These are phyloP conservation scores for Trametes cingulata DNA, from an alignment of 768 basidiomycete species.

Conservation along the genomic window DNA sequence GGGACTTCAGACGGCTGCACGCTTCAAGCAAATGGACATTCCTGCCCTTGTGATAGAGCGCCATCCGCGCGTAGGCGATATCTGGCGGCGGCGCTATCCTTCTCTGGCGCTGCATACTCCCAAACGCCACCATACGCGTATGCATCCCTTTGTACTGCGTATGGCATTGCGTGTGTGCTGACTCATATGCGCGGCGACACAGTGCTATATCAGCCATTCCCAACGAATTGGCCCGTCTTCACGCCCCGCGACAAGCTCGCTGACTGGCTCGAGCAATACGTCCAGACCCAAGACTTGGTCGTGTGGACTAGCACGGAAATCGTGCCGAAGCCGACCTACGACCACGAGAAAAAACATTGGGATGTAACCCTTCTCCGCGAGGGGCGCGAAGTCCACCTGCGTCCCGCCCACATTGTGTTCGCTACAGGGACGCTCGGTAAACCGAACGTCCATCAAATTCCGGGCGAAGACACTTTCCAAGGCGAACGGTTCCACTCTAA, in stretches of 20 bases:
- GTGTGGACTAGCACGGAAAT: constrained; percentile 59
- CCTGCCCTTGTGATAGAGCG: constrained; percentile 56
- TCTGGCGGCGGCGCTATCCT: constrained; percentile 62
- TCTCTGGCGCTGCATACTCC: constrained; percentile 47
- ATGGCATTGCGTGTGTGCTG: no score
- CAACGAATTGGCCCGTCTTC: constrained; percentile 19
- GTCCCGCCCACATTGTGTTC: constrained; percentile 53
- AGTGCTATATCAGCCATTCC: constrained; percentile 13
- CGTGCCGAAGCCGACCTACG: constrained; percentile 36
- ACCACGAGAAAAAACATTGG: constrained; percentile 45
- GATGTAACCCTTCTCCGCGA: constrained; percentile 42
- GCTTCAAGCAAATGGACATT: constrained; percentile 58
- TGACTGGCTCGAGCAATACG: constrained; percentile 67
- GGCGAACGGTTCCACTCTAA: constrained; percentile 64
- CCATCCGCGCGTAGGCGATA: constrained; percentile 53
- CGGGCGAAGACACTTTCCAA: constrained; percentile 48
- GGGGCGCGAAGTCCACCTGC: constrained; percentile 38
- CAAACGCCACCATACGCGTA: constrained; percentile 26
- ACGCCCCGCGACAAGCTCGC: constrained; percentile 59
- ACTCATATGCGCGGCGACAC: constrained; percentile 11
- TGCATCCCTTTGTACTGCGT: constrained; percentile 50
- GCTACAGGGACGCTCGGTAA: constrained; percentile 56
- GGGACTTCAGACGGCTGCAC: constrained; percentile 64
- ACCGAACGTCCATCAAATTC: constrained; percentile 46
- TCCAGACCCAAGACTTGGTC: constrained; percentile 57